These are phyloP conservation scores for Haplosporangium sp. DNA, from an alignment of 371 early-diverging fungal genomes.

Conservation along the genomic window DNA sequence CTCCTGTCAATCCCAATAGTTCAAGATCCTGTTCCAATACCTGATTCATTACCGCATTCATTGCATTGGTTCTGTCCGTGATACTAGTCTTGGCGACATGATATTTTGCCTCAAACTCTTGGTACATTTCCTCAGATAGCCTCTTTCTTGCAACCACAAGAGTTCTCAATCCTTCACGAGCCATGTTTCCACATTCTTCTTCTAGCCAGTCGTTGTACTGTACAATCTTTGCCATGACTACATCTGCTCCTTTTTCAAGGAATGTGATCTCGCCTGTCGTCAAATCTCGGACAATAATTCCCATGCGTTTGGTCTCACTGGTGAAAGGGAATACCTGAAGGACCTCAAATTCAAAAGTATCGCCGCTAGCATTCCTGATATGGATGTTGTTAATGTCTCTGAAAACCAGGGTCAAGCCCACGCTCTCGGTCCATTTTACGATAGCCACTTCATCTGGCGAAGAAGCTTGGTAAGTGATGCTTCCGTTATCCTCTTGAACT, in stretches of 20 bases:
- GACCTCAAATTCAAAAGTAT: conserved; percentile 77
- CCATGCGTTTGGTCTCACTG: conserved; percentile 99
- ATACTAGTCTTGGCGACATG: conserved; percentile 82
- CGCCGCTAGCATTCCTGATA: conserved; percentile 68
- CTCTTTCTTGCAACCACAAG: conserved; percentile 94
- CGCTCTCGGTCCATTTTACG: conserved; percentile 94
- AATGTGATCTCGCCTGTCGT: conserved; percentile 82
- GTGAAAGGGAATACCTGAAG: conserved; percentile 98
- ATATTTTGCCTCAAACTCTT: conserved; percentile 76
- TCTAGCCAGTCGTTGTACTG: conserved; percentile 98
- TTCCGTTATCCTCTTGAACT: conserved; percentile 64
- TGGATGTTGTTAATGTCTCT: conserved; percentile 82
- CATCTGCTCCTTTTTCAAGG: conserved; percentile 98
- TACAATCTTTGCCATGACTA: conserved; percentile 94
- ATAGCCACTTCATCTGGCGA: conserved; percentile 99
- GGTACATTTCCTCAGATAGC: conserved; percentile 81
- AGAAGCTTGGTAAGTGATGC: conserved; percentile 93
- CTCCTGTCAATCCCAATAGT: conserved; percentile 98
- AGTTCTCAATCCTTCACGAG: conserved; percentile 98
- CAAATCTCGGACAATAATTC: conserved; percentile 89
- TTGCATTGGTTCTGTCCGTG: conserved; percentile 76
- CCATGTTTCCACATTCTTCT: conserved; percentile 99
- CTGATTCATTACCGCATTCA: conserved; percentile 76
- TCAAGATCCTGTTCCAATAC: conserved; percentile 91
- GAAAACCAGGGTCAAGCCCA: conserved; percentile 88